A percentile compares a stretch with the other conserved stretches of the same genome.
These are phyloP conservation scores for Rhipidocladum racemiflorum DNA, from an alignment of 176 grass and related monocot genomes.

Conservation along the genomic window DNA sequence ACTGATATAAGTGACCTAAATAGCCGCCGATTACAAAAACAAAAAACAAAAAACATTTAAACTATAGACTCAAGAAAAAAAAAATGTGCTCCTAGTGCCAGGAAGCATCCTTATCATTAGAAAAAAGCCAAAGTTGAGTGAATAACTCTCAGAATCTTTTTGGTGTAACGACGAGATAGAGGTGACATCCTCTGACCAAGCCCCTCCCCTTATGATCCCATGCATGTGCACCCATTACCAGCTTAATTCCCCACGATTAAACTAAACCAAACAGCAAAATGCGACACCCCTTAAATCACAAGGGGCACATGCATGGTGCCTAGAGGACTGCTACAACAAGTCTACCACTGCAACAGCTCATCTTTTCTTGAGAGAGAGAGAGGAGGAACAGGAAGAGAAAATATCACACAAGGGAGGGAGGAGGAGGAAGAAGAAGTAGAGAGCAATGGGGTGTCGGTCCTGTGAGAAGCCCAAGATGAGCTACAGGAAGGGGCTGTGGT, in stretches of 20 bases:
- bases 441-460: conserved; percentile 65
- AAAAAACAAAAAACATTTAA: background rate
- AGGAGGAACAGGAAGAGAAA: background rate
- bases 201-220: conserved; percentile 29
- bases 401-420: conserved; percentile 2
- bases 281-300: conserved; percentile 49
- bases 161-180: conserved; percentile 34
- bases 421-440: background rate
- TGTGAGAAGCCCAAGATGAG: conserved; percentile 89
- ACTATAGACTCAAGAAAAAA: background rate
- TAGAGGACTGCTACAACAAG: conserved; percentile 14
- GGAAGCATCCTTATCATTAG: conserved; percentile 39
- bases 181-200: conserved; percentile 54
- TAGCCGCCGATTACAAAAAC: background rate
- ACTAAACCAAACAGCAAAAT: conserved; percentile 43
- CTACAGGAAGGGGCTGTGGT: conserved; percentile 81
- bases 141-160: conserved; percentile 37
- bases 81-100: conserved; percentile 35
- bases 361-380: conserved; percentile 22
- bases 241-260: conserved; percentile 48
- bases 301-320: conserved; percentile 62
- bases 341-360: conserved; percentile 54
- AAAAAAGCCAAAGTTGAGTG: conserved; percentile 18
- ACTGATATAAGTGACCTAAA: background rate
- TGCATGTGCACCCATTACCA: conserved; percentile 43